Base-by-base conservation (phyloP, 2,329 filamentous ascomycete genomes). In the Periconia digitata region DNA sequence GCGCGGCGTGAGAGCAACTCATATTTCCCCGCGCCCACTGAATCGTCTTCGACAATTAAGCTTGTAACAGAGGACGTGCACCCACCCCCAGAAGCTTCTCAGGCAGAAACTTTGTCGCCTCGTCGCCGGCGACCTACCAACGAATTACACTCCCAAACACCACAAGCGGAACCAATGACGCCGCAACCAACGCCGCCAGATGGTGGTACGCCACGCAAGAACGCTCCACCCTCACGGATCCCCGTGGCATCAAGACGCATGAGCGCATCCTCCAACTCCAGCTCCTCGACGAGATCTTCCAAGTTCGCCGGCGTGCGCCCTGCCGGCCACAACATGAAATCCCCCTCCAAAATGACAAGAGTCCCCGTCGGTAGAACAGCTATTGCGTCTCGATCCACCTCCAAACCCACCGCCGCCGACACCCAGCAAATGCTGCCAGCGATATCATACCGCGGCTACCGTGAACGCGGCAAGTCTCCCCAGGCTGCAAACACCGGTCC, bases 181-280 rank as follows among this genome's bases (percentile, higher is more conserved):
- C 10, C 27, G 27, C 27, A 3, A 4, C 10, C 58, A 8, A 49
- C 47, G 21, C 43, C 47, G 21, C 50, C 49, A 38, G 50, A 46
- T 8, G 35, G 46, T 20, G 53, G 51, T 22, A 53, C 58, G 40
- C 50, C 55, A 16, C 58, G 54, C 35, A 60, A 58, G 24, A 56
- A 46, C 16, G 65, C 66, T 2, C 65, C 65, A 10, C 64, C 58
- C 16, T 71, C 68, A 10, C 51, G 65, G 32, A 71, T 71, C 43
- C 68, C 68, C 8, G 58, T 70, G 22, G 50, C 62, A 6, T 54
- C 57, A 20, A 59, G 64, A 39, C 66, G 67, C 7, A 55, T 61
- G 50, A 70, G 67, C 45, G 55, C 53, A n/a, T 58, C 62, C 4
- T 72, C 69, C 45, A 67, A 71, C 35, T 68, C 66, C 15, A 64